Base-by-base conservation (phyloP, 2,329 filamentous ascomycete genomes). In the Lithohypha guttulata region DNA sequence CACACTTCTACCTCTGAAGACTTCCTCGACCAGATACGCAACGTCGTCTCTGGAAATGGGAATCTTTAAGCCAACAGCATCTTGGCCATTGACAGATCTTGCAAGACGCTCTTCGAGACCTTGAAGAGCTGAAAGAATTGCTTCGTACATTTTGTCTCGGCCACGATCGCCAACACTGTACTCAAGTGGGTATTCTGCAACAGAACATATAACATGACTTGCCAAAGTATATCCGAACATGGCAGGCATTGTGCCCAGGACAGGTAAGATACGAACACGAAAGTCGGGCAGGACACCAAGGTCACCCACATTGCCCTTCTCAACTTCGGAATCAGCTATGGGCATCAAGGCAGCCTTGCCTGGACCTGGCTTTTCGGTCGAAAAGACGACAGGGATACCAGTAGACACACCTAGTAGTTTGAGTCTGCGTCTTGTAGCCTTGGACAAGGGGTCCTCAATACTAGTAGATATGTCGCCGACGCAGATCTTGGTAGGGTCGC, bases 191-290 rank as follows among this genome's bases (percentile, higher is more conserved):
- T 98, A 98, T 6, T 79, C 83, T 48, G 71, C 62, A 32, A 96
- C 74, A 42, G 77, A 75, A 41, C 93, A 71, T 48, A 98, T 89
- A 43, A 96, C 77, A 56, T 96, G 85, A 60, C 96, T 98, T 3
- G 91, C 91, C 6, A 84, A 76, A 0, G 81, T 83, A 41, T 95
- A 82, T 6, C 91, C 91, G 58, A 98, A 98, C 1, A 96, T 80
- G 2, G 91, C 89, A 0, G 91, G 91, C 87, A 98, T 95, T 0
- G 91, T 98, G 1, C 91, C 91, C 2, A 98, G 65, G 0, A 98
- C 91, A 0, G 91, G 91, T 6, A 98, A 63, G 42, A 98, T 98
- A n/a, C 91, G 74, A 7, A 94, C 84, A 17, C 91, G 74, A 59
- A 98, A 98, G 56, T 94, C 87, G 1, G 87, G 83, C 35, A 98